Percentiles rank a stretch among this genome's conserved stretches.
phyloP scores from a whole-genome alignment of 2,329 filamentous ascomycete species.

The Aspergillus japonicus region DNA sequence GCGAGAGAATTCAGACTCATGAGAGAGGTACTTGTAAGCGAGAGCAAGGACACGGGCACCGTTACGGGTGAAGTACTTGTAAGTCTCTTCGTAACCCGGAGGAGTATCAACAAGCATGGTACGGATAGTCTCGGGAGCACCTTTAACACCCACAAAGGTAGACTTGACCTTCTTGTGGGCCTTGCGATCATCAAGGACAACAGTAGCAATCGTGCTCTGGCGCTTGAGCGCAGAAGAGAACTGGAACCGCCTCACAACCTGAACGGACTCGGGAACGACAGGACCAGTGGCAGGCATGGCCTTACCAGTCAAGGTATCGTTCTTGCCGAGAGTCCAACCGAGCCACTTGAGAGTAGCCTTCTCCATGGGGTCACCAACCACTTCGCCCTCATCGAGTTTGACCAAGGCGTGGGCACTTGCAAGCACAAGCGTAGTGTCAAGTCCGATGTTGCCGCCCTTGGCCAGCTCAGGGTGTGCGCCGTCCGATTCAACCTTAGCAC shows the following conservation, averaged over 20 bases:
- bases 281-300: constrained; percentile 40
- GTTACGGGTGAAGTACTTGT: constrained; percentile 95
- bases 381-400: constrained; percentile 92
- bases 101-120: constrained; percentile 85
- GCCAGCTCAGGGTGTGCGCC: constrained; percentile 80
- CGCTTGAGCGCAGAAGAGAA: constrained; percentile 96
- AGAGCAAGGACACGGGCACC: constrained; percentile 91
- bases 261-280: constrained; percentile 67
- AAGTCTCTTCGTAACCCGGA: constrained; percentile 92
- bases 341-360: constrained; percentile 89
- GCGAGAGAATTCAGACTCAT: constrained; percentile 76
- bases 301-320: constrained; percentile 78
- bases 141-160: constrained; percentile 94
- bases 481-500: constrained; percentile 68
- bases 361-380: constrained; percentile 98
- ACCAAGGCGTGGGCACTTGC: constrained; percentile 94
- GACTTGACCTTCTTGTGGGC: constrained; percentile 74
- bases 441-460: constrained; percentile 65
- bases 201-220: constrained; percentile 88
- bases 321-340: constrained; percentile 87
- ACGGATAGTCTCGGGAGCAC: constrained; percentile 93
- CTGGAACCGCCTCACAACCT: constrained; percentile 95
- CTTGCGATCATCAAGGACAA: constrained; percentile 68
- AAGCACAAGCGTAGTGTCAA: constrained; percentile 87
- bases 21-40: constrained; percentile 86